These are phyloP conservation scores for Citrus sp. DNA, from an alignment of 345 rosid species.

Conservation along the genomic window DNA sequence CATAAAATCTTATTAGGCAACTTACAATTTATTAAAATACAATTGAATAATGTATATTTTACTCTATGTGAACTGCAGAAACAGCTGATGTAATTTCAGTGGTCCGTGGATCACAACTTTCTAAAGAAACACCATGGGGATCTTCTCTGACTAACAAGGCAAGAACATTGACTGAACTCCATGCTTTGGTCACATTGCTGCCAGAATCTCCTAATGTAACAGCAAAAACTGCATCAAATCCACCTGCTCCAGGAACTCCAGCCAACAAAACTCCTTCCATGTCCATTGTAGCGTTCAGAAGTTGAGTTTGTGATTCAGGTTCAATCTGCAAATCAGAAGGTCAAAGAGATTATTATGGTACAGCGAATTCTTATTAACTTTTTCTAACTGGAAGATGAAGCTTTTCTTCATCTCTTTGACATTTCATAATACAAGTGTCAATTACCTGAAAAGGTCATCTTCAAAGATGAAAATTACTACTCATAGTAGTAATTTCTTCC, in stretches of 20 bases:
- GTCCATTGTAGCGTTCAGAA: slow-evolving; percentile 74
- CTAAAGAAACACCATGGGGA: slow-evolving; percentile 77
- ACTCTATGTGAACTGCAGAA: slow-evolving; percentile 51
- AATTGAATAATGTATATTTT: slow-evolving; percentile 10
- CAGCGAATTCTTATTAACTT: not conserved
- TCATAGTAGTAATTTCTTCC: not conserved
- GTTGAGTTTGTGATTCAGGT: slow-evolving; percentile 76
- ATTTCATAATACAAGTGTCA: not conserved
- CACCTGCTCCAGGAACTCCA: slow-evolving; percentile 99
- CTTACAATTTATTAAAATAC: slow-evolving; percentile 1
- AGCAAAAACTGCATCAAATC: slow-evolving; percentile 89
- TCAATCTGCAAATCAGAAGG: slow-evolving; percentile 66
- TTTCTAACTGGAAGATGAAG: not conserved
- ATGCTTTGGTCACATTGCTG: slow-evolving; percentile 47
- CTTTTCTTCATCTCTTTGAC: not conserved
- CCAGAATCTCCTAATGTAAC: slow-evolving; percentile 67
- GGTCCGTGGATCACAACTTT: slow-evolving; percentile 74
- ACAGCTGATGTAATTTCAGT: slow-evolving; percentile 53
- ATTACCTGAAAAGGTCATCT: not conserved
- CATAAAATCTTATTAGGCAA: not conserved
- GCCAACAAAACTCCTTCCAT: slow-evolving; percentile 87
- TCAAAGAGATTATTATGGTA: slow-evolving; percentile 8
- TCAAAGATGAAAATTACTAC: not conserved
- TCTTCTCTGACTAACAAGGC: slow-evolving; percentile 93
- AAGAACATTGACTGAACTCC: slow-evolving; percentile 73